Conservation (phyloP, 495 filamentous ascomycete species). For the Rhizodiscina lignyota region DNA sequence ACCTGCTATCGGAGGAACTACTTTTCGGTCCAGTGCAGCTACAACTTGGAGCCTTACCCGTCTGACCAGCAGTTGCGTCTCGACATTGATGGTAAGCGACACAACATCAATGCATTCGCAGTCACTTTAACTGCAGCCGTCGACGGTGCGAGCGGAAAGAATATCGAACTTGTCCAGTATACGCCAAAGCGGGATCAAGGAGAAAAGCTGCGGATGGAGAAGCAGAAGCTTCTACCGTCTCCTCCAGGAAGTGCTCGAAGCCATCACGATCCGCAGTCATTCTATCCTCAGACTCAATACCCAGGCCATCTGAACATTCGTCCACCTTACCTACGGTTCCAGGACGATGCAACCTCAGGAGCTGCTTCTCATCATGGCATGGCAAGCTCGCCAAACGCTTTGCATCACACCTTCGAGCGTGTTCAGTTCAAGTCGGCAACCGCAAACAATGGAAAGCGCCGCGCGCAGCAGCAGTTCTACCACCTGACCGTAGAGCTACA, state of each 20-base stretch:
- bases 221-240: slow-evolving; percentile 50
- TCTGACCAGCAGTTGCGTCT: slow-evolving; percentile 29
- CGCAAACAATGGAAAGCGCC: slow-evolving; percentile 85
- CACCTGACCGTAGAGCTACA: slow-evolving; percentile 81
- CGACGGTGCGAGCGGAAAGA: slow-evolving; percentile 58
- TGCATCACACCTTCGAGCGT: slow-evolving; percentile 55
- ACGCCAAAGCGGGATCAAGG: slow-evolving; percentile 93
- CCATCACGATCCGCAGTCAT: slow-evolving; percentile 1
- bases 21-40: slow-evolving; percentile 76
- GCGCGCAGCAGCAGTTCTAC: slow-evolving; percentile 88
- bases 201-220: slow-evolving; percentile 61
- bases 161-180: slow-evolving; percentile 80
- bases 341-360: slow-evolving; percentile 5
- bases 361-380: background rate
- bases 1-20: slow-evolving; percentile 95
- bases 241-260: slow-evolving; percentile 26
- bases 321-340: slow-evolving; percentile 9
- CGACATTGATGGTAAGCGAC: slow-evolving; percentile 21
- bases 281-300: slow-evolving; percentile 9
- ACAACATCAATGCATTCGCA: slow-evolving; percentile 46
- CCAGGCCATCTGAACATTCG: slow-evolving; percentile 2
- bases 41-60: slow-evolving; percentile 42
- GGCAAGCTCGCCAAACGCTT: background rate
- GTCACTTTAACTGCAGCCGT: slow-evolving; percentile 83
- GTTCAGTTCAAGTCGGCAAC: slow-evolving; percentile 96